Conservation (phyloP, 345 rosid genomes). For the Corchorus capsularis region DNA sequence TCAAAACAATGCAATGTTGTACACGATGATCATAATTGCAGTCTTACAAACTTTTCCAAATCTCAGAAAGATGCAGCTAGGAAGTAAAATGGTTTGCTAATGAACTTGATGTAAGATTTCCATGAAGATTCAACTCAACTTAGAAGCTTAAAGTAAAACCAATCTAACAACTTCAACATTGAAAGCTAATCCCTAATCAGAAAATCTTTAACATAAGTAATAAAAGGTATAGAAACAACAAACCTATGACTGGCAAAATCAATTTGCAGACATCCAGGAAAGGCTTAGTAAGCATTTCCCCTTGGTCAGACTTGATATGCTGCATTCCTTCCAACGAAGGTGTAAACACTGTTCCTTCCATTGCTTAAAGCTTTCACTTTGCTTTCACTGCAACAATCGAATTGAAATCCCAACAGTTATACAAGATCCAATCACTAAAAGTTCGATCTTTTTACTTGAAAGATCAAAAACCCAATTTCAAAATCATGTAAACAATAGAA, state of each 20-base stretch:
- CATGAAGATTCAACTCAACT: slow-evolving; percentile 7
- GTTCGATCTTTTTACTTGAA: slow-evolving; percentile 1
- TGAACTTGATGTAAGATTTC: too few relatives aligned
- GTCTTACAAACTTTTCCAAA: too few relatives aligned
- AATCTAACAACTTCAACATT: neutral
- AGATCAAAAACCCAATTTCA: slow-evolving; percentile 7
- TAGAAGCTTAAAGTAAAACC: neutral
- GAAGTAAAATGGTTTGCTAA: too few relatives aligned
- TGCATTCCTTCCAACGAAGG: slow-evolving; percentile 91
- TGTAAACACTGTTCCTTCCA: slow-evolving; percentile 80
- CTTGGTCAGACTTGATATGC: slow-evolving; percentile 65
- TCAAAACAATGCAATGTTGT: too few relatives aligned
- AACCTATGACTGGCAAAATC: slow-evolving; percentile 20
- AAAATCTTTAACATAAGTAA: neutral
- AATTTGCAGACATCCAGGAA: slow-evolving; percentile 17
- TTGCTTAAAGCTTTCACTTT: slow-evolving; percentile 20
- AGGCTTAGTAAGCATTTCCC: slow-evolving; percentile 56
- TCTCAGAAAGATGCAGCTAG: too few relatives aligned
- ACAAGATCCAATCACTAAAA: slow-evolving; percentile 14
- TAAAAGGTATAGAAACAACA: neutral
- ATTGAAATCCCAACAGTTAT: neutral
- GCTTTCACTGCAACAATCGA: neutral
- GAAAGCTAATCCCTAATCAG: neutral
- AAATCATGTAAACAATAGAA: neutral
- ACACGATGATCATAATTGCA: too few relatives aligned